Evolutionary conservation across 345 rosid species (phyloP), one percentile per base, ranked within the genome.

Genomic region (Gossypium herbaceum): DNA sequence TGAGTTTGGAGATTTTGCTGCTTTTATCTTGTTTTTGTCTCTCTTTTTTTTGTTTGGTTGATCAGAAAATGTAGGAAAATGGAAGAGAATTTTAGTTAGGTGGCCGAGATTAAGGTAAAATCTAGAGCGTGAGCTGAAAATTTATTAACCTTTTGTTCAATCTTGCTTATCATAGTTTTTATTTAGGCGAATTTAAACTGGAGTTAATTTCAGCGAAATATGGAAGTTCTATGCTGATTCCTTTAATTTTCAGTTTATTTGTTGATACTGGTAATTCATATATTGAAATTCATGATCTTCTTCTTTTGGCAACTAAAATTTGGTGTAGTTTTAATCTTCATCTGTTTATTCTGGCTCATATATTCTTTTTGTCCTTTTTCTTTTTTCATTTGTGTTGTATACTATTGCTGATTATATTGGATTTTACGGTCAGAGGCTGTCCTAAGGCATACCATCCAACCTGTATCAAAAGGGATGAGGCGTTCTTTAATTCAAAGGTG

Each of bases 371-470:
- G 0, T 1, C 41, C 34, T 6, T 75, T 41, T 17, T 3, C 61
- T 41, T 54, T 19, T 17, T 16, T n/a, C 43, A 25, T 69, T 56
- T 75, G 60, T 57, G 73, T 51, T 51, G 10, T 75, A 72, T 43
- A n/a, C 60, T 47, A 56, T 77, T 74, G 75, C 50, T 75, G 56
- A 74, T 68, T 50, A 63, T 79, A 9, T 55, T 34, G 55, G 45
- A 64, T 81, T 61, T 76, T 9, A 59, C 29, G 68, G 48, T 73
- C 71, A 95, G 99, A 91, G 93, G 97, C 77, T 95, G 99, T 77
- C 98, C 99, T 22, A 95, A 95, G 88, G 99, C 99, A 7, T 95
- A 95, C 73, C 99, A 95, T 88, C 93, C 97, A 25, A 82, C 94
- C 70, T 95, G 99, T 82, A 90, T 95, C 56, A 95, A 91, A 81